Evolutionary conservation across 177 flowering plant species (phyloP), one percentile per base, ranked within the genome.

Genomic region (Vitis hybrid): DNA sequence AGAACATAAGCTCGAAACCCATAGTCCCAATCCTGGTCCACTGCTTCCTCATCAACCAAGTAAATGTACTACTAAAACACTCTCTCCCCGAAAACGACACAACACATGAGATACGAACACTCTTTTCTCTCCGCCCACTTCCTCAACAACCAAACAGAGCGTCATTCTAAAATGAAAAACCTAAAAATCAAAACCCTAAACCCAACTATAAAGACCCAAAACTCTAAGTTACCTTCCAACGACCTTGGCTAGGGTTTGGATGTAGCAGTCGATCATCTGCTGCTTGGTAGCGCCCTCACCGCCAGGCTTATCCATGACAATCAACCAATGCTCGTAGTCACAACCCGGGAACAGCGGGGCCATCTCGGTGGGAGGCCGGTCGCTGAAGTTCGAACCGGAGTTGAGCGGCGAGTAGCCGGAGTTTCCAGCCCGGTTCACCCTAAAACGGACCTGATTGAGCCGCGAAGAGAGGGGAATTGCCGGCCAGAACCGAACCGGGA

Each of bases 261-360:
- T 63, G 64, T 94, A 94, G 68, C 90, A 86, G 75, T 92, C 93
- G 54, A 91, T 91, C 93, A 94, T 94, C 85, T 92, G 91, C 81
- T 89, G 82, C 75, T 94, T 94, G 6, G 81, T 84, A 4, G 97
- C 95, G 1, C 88, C 89, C 65, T 91, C 98, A 1, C 97, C 98
- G 2, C 98, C 98, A 24, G 98, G 98, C 78, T 92, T 91, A 71
- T 94, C 97, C 90, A 92, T 94, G 24, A 94, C 91, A 64, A 94
- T 94, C 65, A 92, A 88, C 97, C 97, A 94, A 75, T 89, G 98
- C 82, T 91, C 83, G 76, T 91, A 91, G 69, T 94, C 98, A 62
- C 93, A 90, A 0, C 97, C 97, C 0, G 96, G 96, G 73, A 91
- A 89, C 48, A 91, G 81, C 18, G 96, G 98, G 2, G 93, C 94